Evolutionary conservation across 2,329 filamentous ascomycete genomes (phyloP).

Genomic region (Fusarium sp.): DNA sequence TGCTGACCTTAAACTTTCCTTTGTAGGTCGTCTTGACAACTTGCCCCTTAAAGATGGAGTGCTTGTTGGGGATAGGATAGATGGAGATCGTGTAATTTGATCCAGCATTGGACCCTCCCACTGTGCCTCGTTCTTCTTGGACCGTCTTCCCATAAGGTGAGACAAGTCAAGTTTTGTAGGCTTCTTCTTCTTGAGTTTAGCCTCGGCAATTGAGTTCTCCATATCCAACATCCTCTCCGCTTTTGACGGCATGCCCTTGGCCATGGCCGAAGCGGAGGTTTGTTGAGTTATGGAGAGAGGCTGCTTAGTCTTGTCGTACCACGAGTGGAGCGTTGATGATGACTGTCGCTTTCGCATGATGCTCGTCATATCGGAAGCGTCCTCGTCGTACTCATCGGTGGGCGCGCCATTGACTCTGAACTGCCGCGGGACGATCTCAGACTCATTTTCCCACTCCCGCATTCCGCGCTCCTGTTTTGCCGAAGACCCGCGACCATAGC

Average conservation of each 20-base stretch:
- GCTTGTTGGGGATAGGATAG: conserved; percentile 54
- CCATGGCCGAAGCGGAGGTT: conserved; percentile 69
- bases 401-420: conserved; percentile 31
- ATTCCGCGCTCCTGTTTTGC: conserved; percentile 23
- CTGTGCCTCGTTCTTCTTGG: conserved; percentile 49
- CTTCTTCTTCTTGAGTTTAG: conserved; percentile 53
- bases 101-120: conserved; percentile 52
- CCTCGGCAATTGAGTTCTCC: conserved; percentile 48
- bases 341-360: conserved; percentile 61
- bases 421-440: conserved; percentile 44
- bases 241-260: conserved; percentile 64
- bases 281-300: conserved; percentile 69
- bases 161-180: conserved; percentile 64
- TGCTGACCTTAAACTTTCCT: conserved; percentile 50
- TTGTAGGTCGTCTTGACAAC: conserved; percentile 52
- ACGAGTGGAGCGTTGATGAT: conserved; percentile 66
- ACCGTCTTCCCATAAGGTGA: conserved; percentile 54
- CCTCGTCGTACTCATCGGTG: conserved; percentile 43
- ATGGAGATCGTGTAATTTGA: conserved; percentile 57
- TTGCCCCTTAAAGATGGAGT: conserved; percentile 46
- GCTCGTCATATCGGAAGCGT: conserved; percentile 57
- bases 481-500: conserved; percentile 21
- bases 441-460: conserved; percentile 46
- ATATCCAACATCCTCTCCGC: conserved; percentile 60
- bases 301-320: conserved; percentile 67